Evolutionary conservation across 179 eudicot genomes (phyloP).

Genomic region (Vitellaria paradoxa): DNA sequence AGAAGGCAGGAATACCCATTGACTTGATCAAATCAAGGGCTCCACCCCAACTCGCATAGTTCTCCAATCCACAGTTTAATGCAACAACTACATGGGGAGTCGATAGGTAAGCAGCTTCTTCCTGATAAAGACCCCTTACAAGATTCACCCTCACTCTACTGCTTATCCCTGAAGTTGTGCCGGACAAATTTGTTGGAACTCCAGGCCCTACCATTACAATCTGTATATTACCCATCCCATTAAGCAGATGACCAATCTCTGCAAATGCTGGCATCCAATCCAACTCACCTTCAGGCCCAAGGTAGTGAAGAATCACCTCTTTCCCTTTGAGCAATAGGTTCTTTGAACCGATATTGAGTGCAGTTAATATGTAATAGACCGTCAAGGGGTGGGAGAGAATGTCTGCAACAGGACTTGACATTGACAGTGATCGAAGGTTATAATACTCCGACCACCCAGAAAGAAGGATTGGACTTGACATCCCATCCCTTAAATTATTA

Average conservation of each 20-base stretch:
- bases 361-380: constrained; percentile 44
- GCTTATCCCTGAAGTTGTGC: constrained; percentile 43
- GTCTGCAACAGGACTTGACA: constrained; percentile 54
- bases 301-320: constrained; percentile 53
- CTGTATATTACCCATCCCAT: constrained; percentile 40
- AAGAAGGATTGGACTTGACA: constrained; percentile 42
- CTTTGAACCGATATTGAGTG: constrained; percentile 36
- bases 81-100: constrained; percentile 42
- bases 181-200: constrained; percentile 39
- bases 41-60: constrained; percentile 33
- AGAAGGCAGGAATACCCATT: constrained; percentile 32
- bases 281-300: constrained; percentile 53
- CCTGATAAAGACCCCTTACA: constrained; percentile 50
- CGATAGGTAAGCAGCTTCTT: constrained; percentile 40
- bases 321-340: constrained; percentile 42
- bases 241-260: constrained; percentile 48
- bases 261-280: constrained; percentile 60
- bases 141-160: constrained; percentile 44
- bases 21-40: constrained; percentile 39
- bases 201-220: constrained; percentile 58
- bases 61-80: constrained; percentile 39
- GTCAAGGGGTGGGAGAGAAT: constrained; percentile 52
- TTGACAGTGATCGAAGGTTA: constrained; percentile 44
- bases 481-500: constrained; percentile 28
- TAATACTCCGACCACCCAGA: constrained; percentile 59